Evolutionary conservation across 1,139 yeast species (phyloP), one percentile per base, ranked within the genome.

Genomic region (Nadsonia starkeyi-henricii): DNA sequence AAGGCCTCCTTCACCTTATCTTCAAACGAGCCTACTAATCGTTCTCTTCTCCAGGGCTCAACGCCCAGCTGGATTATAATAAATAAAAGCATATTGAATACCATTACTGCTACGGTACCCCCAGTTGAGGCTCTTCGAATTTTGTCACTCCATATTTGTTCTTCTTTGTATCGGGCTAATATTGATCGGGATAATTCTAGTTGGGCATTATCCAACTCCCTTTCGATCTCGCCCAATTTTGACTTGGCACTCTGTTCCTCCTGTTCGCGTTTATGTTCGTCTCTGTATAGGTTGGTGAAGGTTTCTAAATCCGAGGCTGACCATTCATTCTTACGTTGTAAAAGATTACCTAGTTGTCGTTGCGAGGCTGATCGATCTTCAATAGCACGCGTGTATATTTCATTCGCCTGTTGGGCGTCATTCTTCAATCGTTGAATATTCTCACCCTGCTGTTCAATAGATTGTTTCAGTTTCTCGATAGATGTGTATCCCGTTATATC

Each of bases 101-200:
- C 93, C 95, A 88, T 88, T 47, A 93, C 72, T 1, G 81, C 70
- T 75, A 94, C 80, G 0, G 99, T 91, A 1, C 97, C 98, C 95
- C 96, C 93, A 0, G 98, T 89, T 9, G 96, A 85, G 2, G 95
- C 88, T 53, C 93, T 74, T 54, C 98, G 71, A 52, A 91, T 91
- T 63, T 89, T 89, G 65, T 93, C 98, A 3, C 96, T 85, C 98
- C 98, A 93, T 3, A 91, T 80, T 65, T 93, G 98, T 59, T 93
- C 99, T 61, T 93, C 98, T 54, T 91, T 96, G 59, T 93, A 93
- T 55, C 97, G 69, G 1, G 91, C 79, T 57, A 89, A 71, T 37
- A 93, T 91, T 57, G 85, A 81, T 53, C 80, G 80, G 5, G 89
- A 81, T 45, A 89, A 67, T 52, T 74, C 76, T 45, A 78, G 72